Conservation (phyloP, 106 monocot species). For the Dendrobium chrysotoxum region DNA sequence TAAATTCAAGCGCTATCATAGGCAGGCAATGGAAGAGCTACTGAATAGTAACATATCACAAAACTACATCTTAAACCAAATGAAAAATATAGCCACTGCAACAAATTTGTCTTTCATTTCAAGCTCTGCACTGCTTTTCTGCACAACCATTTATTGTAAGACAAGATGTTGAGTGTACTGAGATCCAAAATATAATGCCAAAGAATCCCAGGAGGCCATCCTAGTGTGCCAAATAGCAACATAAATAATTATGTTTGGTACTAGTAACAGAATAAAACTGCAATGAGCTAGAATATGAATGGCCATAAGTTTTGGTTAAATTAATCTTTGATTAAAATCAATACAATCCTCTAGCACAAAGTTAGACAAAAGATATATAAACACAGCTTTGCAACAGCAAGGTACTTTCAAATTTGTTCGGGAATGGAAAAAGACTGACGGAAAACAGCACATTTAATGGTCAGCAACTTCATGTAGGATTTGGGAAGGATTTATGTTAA, state of each 20-base stretch:
- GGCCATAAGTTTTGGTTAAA: not conserved
- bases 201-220: not conserved
- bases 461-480: too few relatives aligned
- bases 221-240: not conserved
- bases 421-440: not conserved
- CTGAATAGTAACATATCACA: not conserved
- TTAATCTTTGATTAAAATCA: not conserved
- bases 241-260: not conserved
- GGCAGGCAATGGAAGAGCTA: not conserved
- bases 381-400: not conserved
- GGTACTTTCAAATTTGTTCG: not conserved
- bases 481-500: too few relatives aligned
- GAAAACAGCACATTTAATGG: too few relatives aligned
- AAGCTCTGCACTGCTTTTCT: not conserved
- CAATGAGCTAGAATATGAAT: not conserved
- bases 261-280: not conserved
- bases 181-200: not conserved
- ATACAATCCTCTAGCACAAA: not conserved
- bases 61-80: not conserved
- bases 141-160: not conserved
- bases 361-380: not conserved
- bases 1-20: not conserved
- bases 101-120: not conserved
- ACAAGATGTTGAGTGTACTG: not conserved
- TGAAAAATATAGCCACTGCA: not conserved